Base-by-base conservation (phyloP, 371 early-diverging fungal genomes). In the Actinomortierella ambigua region DNA sequence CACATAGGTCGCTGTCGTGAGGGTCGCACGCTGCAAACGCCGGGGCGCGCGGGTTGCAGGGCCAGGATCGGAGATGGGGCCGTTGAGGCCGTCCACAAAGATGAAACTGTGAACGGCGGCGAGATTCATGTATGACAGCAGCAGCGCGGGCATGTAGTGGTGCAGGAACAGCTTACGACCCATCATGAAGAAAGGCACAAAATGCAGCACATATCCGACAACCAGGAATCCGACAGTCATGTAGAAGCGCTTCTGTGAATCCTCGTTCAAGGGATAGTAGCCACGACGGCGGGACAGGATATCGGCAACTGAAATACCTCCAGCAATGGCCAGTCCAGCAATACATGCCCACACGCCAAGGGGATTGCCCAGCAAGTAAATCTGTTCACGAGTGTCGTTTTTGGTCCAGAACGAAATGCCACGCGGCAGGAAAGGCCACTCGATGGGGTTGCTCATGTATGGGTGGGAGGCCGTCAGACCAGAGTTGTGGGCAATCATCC, bases 311-410 rank as follows among this genome's bases (percentile, higher is more conserved):
- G 83, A 49, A 4, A 85, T 61, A 66, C 81, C 79, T 46, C 57
- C 84, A 57, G 84, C 82, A 34, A 89, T 85, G 54, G 92, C 79
- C 29, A 86, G 52, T 60, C 83, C 65, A 39, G 79, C 66, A 65
- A 86, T 56, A 60, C 81, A 79, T 9, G 90, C 48, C 89, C 95
- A 98, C 97, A 98, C 99, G 7, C 93, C 89, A 52, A 95, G 61
- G 0, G 99, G 93, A 81, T 99, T 99, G 14, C 98, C 98, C 41
- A 99, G 79, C 77, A 99, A 81, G 75, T 99, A 99, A 60, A 99
- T 96, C 75, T 98, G 98, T 55, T 83, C 77, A 23, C 82, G 82
- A 5, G 81, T 83, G 2, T 66, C 75, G 41, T 81, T 76, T 46
- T 88, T 80, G 2, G 90, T 94, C 98, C 98, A 98, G 82, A 95